phyloP scores from a whole-genome alignment of 305 asterid genomes.

The Rubia balearica region DNA sequence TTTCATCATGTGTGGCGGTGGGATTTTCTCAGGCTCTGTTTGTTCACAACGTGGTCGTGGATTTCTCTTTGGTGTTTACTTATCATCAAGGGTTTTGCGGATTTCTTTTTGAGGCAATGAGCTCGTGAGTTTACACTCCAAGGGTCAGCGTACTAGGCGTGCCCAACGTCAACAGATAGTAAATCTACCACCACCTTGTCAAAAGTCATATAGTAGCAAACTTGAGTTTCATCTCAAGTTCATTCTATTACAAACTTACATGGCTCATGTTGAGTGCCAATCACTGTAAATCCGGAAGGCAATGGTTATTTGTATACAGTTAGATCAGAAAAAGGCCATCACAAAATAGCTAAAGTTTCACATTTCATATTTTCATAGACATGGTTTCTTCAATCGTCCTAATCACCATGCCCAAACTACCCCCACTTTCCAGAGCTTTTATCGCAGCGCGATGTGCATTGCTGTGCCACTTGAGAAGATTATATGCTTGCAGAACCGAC shows the following conservation, averaged over 20 bases:
- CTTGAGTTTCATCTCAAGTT: neutral
- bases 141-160: no score
- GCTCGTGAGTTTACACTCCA: no score
- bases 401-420: constrained; percentile 61
- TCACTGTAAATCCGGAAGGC: neutral
- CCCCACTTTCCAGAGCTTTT: constrained; percentile 64
- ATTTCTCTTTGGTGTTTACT: no score
- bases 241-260: neutral
- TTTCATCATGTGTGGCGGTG: no score
- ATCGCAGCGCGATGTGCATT: constrained; percentile 78
- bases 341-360: no score
- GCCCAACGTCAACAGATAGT: neutral
- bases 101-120: no score
- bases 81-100: no score
- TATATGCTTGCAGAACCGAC: constrained; percentile 87
- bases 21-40: no score
- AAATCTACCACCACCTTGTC: neutral
- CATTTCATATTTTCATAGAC: constrained; percentile 30
- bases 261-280: neutral
- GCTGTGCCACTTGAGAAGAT: constrained; percentile 81
- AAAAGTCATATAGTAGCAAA: neutral
- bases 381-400: constrained; percentile 69
- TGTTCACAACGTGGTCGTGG: no score
- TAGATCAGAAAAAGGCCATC: no score
- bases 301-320: no score